Evolutionary conservation across 139 green algal genomes (phyloP), one percentile per base, ranked within the genome.

Genomic region (Tetraselmis striata): DNA sequence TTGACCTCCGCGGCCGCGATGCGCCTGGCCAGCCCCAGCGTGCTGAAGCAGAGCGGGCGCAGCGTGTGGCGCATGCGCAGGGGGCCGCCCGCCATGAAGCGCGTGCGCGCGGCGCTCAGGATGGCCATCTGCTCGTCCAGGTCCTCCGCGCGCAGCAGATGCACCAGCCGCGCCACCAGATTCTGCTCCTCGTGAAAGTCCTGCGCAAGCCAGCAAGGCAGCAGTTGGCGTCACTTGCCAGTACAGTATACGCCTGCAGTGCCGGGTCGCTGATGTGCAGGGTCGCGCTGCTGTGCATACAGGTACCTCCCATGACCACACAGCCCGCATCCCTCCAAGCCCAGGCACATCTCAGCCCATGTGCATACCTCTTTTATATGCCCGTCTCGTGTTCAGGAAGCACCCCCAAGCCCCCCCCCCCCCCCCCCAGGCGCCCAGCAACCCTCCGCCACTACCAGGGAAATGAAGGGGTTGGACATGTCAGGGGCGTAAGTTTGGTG

Each of bases 91-190:
- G 32, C 58, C 58, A 88, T 59, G 77, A 96, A 83, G 45, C 92
- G 83, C 30, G 90, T 74, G 23, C 89, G 83, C 2, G 88, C 88
- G 26, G 86, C 83, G 1, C 81, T 32, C 59, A 99, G 91, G 29
- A 98, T 90, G 18, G 78, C 82, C 77, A 93, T 94, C 77, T 95
- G 91, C 31, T 82, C 85, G 29, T 89, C 90, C 1, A 84, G 83
- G 77, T 95, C 83, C 2, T 85, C 79, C 0, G 80, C 81, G 28
- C 32, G 29, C 45, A 99, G 87, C 81, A 87, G 83, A 87, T 98
- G 95, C 82, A 99, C 86, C 81, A 99, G 86, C 1, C 93, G 90
- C 23, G 96, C 94, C 58, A 99, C 89, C 79, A 98, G 85, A 27
- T 89, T 85, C 86, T 97, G 93, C 89, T 98, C 95, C 78, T 98